Conservation (phyloP, 2,329 filamentous ascomycete species). For the Grosmannia penicillata region DNA sequence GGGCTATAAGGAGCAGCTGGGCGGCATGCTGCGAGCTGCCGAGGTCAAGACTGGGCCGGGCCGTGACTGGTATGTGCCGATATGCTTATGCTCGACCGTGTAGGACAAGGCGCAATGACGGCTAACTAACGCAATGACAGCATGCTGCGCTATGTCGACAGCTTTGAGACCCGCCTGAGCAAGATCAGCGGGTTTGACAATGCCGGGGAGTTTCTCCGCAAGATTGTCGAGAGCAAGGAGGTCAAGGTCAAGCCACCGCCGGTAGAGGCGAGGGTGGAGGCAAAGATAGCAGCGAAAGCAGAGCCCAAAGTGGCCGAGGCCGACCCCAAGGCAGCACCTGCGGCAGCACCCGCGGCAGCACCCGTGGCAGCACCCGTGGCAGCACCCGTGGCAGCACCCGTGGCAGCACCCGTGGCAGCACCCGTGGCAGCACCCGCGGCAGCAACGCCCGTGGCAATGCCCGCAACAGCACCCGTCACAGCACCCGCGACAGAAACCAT, state of each 20-base stretch:
- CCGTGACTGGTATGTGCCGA: conserved; percentile 48
- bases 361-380: no score
- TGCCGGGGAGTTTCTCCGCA: conserved; percentile 52
- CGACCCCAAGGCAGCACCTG: no score
- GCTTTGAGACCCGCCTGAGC: conserved; percentile 53
- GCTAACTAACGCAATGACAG: conserved; percentile 25
- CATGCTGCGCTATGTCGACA: conserved; percentile 62
- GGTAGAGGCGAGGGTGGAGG: neutral
- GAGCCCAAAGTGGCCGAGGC: neutral
- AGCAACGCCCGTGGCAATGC: no score
- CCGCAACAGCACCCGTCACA: no score
- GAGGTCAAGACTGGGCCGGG: conserved; percentile 51
- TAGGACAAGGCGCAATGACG: no score
- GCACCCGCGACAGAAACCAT: no score
- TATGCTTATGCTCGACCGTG: neutral
- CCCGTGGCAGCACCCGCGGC: no score
- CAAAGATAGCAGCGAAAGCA: neutral
- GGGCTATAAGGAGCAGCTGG: conserved; percentile 68
- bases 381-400: no score
- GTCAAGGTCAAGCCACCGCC: conserved; percentile 16
- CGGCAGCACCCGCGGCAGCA: no score
- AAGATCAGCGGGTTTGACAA: conserved; percentile 70
- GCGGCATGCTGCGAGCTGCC: conserved; percentile 52
- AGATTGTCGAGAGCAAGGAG: conserved; percentile 47
- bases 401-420: no score